Base-by-base conservation (phyloP, 495 filamentous ascomycete species). In the Trichoderma orchidacearum region DNA sequence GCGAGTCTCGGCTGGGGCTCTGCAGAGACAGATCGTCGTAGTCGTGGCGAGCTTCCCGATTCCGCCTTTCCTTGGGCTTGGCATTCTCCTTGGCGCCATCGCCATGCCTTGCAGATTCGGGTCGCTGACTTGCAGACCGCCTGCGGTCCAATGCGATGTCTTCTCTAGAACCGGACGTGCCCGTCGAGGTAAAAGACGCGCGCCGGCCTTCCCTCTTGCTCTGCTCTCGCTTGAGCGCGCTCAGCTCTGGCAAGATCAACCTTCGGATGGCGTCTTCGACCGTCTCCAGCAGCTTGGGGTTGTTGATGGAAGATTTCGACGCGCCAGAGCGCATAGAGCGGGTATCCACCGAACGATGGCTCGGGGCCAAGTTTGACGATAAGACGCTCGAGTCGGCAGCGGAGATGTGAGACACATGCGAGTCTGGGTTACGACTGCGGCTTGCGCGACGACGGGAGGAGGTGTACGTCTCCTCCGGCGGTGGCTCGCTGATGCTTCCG, bases 261-360 rank as follows among this genome's bases (percentile, higher is more conserved):
- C 91, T 81, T 52, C 87, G 85, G 61, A 98, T 97, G 21, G 93
- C 90, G 72, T 96, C 92, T 69, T 97, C 92, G 7, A 98, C 92
- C 0, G 90, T 91, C 66, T 94, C 89, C 5, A 97, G 79, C n/a
- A 98, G 71, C 60, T 88, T 94, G 0, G 92, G 92, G 65, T 98
- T 96, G 70, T 94, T 96, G 69, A 95, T 85, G 6, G 90, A 89
- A 18, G 70, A 68, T 55, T 83, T 88, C 25, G 89, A 93, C 15
- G 83, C 82, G 29, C 83, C 81, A 3, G 89, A 91, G 31, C 80
- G 80, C 54, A 87, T 74, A 5, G 90, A 91, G 62, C 88, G 81
- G 57, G 85, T 79, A 63, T 90, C 86, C 35, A 81, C 78, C 13
- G 86, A 89, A 35, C 79, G 80, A 56, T 84, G 81, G 62, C 79